Conservation (phyloP, 2,329 filamentous ascomycete species). For the Scedosporium dehoogii region DNA sequence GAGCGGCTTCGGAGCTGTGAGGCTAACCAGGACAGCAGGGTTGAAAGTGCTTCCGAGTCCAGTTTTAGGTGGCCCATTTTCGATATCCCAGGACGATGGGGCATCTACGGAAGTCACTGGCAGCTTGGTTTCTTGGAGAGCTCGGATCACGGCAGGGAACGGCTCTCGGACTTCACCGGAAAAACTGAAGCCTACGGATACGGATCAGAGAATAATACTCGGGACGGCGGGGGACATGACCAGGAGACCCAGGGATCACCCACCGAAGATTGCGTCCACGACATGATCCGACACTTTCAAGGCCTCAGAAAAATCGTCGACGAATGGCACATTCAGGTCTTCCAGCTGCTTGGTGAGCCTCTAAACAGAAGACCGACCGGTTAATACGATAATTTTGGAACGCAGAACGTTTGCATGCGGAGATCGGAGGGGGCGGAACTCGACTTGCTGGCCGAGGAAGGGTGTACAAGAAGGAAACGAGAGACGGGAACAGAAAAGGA, state of each 20-base stretch:
- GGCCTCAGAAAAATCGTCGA: conserved; percentile 63
- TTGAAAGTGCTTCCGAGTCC: conserved; percentile 74
- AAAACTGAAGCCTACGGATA: conserved; percentile 69
- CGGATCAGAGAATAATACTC: conserved; percentile 7
- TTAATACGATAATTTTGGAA: not conserved
- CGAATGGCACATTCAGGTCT: conserved; percentile 74
- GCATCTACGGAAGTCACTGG: conserved; percentile 86
- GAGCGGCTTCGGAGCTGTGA: conserved; percentile 89
- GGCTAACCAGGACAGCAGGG: conserved; percentile 70
- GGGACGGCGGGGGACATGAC: not conserved
- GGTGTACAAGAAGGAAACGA: not conserved
- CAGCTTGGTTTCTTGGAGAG: conserved; percentile 60
- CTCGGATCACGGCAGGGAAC: conserved; percentile 71
- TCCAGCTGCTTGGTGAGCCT: conserved; percentile 77
- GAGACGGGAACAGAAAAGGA: not conserved
- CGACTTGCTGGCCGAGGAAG: not conserved
- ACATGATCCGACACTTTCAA: conserved; percentile 65
- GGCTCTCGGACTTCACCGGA: conserved; percentile 86
- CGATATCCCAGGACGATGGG: conserved; percentile 91
- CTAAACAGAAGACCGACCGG: conserved; percentile 26
- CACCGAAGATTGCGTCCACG: conserved; percentile 88
- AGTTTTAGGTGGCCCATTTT: conserved; percentile 66
- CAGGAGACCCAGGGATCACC: conserved; percentile 14
- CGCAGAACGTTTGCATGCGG: not conserved
- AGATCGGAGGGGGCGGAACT: not conserved